These are phyloP conservation scores for Taiozyma sp. DNA, from an alignment of 1,139 yeast species.

Conservation along the genomic window DNA sequence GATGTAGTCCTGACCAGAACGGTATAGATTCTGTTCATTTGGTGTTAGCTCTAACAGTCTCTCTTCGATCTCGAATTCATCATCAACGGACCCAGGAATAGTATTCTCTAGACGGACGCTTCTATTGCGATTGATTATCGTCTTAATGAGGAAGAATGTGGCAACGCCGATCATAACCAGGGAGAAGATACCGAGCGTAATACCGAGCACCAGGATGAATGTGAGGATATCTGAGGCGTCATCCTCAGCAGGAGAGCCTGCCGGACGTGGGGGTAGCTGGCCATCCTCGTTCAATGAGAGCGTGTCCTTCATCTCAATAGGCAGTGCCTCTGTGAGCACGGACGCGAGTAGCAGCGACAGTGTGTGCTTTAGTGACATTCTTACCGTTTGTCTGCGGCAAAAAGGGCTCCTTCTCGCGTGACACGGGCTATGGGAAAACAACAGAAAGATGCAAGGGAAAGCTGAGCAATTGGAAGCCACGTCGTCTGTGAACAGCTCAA, in stretches of 20 bases:
- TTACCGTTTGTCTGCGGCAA: background rate
- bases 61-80: slow-evolving; percentile 57
- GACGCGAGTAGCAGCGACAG: background rate
- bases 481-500: background rate
- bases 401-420: background rate
- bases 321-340: background rate
- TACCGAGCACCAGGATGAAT: slow-evolving; percentile 3
- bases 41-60: slow-evolving; percentile 64
- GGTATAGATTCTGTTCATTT: slow-evolving; percentile 76
- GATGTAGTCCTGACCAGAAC: slow-evolving; percentile 48
- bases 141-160: slow-evolving; percentile 3
- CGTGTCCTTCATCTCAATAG: background rate
- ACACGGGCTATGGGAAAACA: background rate
- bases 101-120: slow-evolving; percentile 25
- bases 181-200: slow-evolving; percentile 3
- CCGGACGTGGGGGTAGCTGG: background rate
- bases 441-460: background rate
- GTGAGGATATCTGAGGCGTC: background rate
- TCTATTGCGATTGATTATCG: background rate
- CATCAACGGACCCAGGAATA: slow-evolving; percentile 56
- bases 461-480: background rate
- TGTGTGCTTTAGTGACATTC: background rate
- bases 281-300: background rate
- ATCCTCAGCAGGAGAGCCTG: background rate
- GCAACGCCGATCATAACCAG: slow-evolving; percentile 4